Evolutionary conservation across 192 early-diverging fungal genomes (phyloP), one percentile per base, ranked within the genome.

Genomic region (Anaeromyces robustus): DNA sequence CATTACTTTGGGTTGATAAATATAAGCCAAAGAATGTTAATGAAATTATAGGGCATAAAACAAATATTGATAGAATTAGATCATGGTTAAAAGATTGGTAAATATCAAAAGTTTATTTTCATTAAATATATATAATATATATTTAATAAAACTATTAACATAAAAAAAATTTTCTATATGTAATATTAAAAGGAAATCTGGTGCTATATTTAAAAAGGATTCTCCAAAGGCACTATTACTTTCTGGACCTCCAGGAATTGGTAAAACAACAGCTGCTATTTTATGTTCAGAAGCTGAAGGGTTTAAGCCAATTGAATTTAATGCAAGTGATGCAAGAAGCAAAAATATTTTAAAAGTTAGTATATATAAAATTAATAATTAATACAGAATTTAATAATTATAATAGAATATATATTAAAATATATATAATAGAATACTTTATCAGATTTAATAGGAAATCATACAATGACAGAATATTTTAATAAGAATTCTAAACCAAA

Each of bases 181-280:
- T 34, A 7, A 12, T 7, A 7, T 16, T 16, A 22, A 7, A 68
- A 68, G 52, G 52, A 68, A 68, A 68, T n/a, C 52, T 68, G 52
- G 52, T 9, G 26, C 52, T 28, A 68, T 68, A n/a, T 68, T 68
- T 68, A 68, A 68, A n/a, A 68, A 68, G 28, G 52, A 68, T n/a
- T 68, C 52, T 11, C 52, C 52, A 0, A 68, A 68, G 28, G 52
- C 52, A n/a, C n/a, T 95, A 12, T 82, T 99, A 22, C 87, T 99
- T 5, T 95, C 95, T 37, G 98, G 98, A 5, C 94, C 96, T 5
- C 98, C 98, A 11, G 98, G 98, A 1, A 95, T 99, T 43, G 98
- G 98, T 68, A 99, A 99, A 85, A 98, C 97, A 12, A 98, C 98
- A 0, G 88, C 95, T 0, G 98, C 96, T 4, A 95, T 96, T 84